These are phyloP conservation scores for Triticum turgidum DNA, from an alignment of 176 grass and related monocot species.

Conservation along the genomic window DNA sequence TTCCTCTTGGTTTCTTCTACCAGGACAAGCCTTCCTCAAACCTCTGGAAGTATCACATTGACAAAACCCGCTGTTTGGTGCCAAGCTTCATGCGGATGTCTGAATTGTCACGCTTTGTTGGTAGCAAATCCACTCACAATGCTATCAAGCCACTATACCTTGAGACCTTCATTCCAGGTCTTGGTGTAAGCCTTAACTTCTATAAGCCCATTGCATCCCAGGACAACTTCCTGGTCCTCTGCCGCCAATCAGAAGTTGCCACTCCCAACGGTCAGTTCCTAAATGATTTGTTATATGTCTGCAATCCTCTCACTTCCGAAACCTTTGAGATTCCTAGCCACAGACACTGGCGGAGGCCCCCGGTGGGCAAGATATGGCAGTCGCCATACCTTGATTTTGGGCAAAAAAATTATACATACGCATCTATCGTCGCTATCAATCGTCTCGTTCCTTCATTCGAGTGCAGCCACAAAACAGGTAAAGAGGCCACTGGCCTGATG, in stretches of 20 bases:
- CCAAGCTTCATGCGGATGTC: constrained; percentile 18
- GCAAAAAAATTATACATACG: too few relatives aligned
- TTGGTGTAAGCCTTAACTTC: constrained; percentile 37
- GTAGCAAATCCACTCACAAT: background rate
- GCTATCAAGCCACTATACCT: background rate
- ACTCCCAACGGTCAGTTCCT: background rate
- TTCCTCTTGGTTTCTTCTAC: constrained; percentile 39
- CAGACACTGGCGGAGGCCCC: background rate
- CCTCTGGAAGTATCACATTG: constrained; percentile 27
- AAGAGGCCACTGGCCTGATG: too few relatives aligned
- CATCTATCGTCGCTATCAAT: too few relatives aligned
- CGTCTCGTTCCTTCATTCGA: too few relatives aligned
- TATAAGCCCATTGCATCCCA: constrained; percentile 30
- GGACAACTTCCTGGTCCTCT: constrained; percentile 27
- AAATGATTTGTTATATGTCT: background rate
- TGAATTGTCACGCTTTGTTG: constrained; percentile 1
- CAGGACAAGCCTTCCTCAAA: constrained; percentile 1
- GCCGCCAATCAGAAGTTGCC: background rate
- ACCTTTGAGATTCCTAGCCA: background rate
- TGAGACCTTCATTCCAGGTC: constrained; percentile 17
- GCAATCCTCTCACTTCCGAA: constrained; percentile 23
- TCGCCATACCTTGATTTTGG: too few relatives aligned
- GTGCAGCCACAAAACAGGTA: too few relatives aligned
- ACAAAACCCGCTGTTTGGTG: constrained; percentile 23
- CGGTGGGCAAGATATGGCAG: too few relatives aligned